Percentiles rank a stretch among this genome's conserved stretches.
phyloP scores from a whole-genome alignment of 305 asterid genomes.

The Salvia sclarea region DNA sequence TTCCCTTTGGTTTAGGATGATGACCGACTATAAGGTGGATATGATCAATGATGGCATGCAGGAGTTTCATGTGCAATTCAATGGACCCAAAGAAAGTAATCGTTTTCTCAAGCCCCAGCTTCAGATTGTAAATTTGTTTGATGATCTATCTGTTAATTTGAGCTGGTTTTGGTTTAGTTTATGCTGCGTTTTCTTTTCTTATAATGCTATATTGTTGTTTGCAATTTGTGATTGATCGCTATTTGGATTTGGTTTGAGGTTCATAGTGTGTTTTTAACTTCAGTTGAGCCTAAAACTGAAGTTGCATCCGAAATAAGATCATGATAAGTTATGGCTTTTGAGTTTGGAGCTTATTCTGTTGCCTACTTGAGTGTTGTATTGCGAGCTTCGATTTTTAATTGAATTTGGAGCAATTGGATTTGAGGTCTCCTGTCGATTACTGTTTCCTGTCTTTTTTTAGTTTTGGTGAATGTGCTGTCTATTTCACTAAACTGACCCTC shows the following conservation, averaged over 20 bases:
- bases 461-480: conserved; percentile 16
- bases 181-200: conserved; percentile 8
- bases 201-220: background rate
- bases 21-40: conserved; percentile 95
- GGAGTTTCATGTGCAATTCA: conserved; percentile 78
- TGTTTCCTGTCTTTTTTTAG: background rate
- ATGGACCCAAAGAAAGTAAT: conserved; percentile 92
- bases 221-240: conserved; percentile 15
- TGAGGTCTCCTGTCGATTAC: background rate
- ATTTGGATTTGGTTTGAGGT: conserved; percentile 29
- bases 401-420: background rate
- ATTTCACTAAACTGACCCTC: conserved; percentile 27
- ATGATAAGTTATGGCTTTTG: conserved; percentile 19
- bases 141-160: conserved; percentile 29
- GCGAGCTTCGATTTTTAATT: background rate
- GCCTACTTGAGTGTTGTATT: conserved; percentile 6
- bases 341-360: background rate
- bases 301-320: background rate
- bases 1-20: conserved; percentile 61
- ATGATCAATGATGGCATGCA: conserved; percentile 88
- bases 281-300: conserved; percentile 29
- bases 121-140: background rate
- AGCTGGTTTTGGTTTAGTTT: conserved; percentile 30
- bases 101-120: background rate
- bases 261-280: too few species aligned